Evolutionary conservation across 176 grass and related monocot genomes (phyloP).

Genomic region (Carex parvula): DNA sequence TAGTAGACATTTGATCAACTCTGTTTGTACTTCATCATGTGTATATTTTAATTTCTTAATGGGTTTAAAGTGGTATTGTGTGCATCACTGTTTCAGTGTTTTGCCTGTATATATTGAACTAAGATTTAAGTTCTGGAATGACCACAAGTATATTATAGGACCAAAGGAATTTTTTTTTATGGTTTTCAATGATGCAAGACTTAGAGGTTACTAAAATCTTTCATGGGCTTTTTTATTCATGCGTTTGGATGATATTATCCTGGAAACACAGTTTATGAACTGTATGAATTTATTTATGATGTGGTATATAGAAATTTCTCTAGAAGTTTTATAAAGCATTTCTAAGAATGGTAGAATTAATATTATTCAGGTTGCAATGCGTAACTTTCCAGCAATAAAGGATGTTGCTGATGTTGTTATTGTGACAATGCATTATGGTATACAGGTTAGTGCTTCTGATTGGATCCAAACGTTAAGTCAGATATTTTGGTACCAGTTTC

Average conservation of each 20-base stretch:
- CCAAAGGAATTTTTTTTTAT: not conserved
- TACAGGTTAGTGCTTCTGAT: conserved; percentile 62
- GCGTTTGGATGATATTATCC: not conserved
- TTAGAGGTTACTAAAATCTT: not conserved
- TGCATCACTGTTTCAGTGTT: not conserved
- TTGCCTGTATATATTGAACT: not conserved
- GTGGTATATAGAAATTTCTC: not conserved
- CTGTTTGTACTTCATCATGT: not conserved
- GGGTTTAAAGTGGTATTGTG: not conserved
- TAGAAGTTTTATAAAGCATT: not conserved
- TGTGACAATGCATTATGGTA: conserved; percentile 92
- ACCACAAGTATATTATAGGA: not conserved
- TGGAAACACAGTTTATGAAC: not conserved
- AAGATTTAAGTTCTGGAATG: not conserved
- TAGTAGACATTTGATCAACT: conserved; percentile 1
- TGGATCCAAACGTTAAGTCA: not conserved
- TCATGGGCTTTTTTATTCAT: not conserved
- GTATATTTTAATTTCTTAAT: not conserved
- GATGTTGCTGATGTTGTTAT: conserved; percentile 97
- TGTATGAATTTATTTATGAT: not conserved
- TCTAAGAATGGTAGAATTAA: conserved; percentile 17
- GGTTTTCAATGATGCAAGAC: not conserved
- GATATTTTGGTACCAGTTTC: not conserved
- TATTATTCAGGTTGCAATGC: conserved; percentile 80
- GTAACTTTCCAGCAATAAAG: conserved; percentile 87